phyloP scores from a whole-genome alignment of 2,329 filamentous ascomycete genomes.

The Diaporthe citrichinensis region DNA sequence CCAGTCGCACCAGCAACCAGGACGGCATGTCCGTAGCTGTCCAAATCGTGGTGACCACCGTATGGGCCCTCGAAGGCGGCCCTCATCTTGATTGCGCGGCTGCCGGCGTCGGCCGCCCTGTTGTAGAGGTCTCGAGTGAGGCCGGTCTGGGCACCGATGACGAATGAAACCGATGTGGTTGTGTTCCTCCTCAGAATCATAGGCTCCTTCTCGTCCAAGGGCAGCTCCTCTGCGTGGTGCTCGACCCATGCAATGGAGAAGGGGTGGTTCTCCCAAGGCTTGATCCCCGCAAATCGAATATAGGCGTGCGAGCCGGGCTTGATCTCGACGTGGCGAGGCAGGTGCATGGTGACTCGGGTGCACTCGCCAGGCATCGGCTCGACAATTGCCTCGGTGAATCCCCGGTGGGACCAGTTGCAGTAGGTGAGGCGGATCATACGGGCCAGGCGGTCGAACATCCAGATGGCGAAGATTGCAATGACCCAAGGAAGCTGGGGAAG shows the following conservation, averaged over 20 bases:
- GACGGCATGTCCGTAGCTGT: slow-evolving; percentile 92
- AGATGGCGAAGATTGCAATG: slow-evolving; percentile 80
- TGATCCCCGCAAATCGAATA: slow-evolving; percentile 77
- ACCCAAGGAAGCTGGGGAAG: slow-evolving; percentile 83
- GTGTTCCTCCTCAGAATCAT: slow-evolving; percentile 49
- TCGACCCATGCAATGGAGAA: slow-evolving; percentile 85
- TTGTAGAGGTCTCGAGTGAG: slow-evolving; percentile 88
- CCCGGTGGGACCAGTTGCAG: slow-evolving; percentile 73
- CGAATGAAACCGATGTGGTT: slow-evolving; percentile 77
- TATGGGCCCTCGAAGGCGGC: slow-evolving; percentile 94
- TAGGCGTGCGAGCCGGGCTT: slow-evolving; percentile 82
- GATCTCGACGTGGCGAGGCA: slow-evolving; percentile 76
- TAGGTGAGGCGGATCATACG: slow-evolving; percentile 76
- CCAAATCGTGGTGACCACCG: slow-evolving; percentile 83
- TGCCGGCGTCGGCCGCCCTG: slow-evolving; percentile 69
- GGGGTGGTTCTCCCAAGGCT: slow-evolving; percentile 80
- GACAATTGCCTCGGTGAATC: slow-evolving; percentile 75
- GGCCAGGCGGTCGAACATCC: slow-evolving; percentile 78
- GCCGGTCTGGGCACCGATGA: slow-evolving; percentile 89
- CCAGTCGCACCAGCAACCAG: slow-evolving; percentile 94
- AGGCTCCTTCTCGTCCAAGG: slow-evolving; percentile 58
- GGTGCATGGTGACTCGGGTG: slow-evolving; percentile 77
- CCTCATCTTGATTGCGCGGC: slow-evolving; percentile 70
- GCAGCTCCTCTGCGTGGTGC: slow-evolving; percentile 59
- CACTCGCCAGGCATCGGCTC: slow-evolving; percentile 79